Evolutionary conservation across 495 filamentous ascomycete species (phyloP).

Genomic region (Tuber borchii): DNA sequence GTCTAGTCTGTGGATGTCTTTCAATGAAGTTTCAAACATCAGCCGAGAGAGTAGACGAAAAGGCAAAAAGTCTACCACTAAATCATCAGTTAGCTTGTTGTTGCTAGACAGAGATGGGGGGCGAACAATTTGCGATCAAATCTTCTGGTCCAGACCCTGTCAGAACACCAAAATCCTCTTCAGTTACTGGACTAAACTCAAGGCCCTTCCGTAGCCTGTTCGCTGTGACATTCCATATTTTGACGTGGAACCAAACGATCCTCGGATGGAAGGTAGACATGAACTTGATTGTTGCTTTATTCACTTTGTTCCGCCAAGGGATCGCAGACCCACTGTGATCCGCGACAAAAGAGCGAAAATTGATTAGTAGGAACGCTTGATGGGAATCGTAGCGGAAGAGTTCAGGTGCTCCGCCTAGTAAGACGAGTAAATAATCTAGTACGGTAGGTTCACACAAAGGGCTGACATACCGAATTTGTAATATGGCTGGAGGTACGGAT

Average conservation of each 20-base stretch:
- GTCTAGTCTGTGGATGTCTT: neutral
- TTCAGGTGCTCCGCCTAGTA: neutral
- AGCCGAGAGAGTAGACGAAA: neutral
- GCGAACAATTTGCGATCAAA: conserved; percentile 12
- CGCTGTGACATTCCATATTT: neutral
- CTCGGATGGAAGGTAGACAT: neutral
- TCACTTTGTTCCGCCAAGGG: neutral
- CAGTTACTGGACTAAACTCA: neutral
- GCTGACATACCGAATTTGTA: conserved; percentile 10
- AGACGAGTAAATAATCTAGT: neutral
- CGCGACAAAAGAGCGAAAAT: neutral
- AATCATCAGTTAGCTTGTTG: neutral
- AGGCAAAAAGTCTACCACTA: neutral
- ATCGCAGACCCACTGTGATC: neutral
- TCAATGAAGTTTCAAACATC: conserved; percentile 16
- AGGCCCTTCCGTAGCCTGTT: neutral
- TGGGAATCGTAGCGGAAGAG: neutral
- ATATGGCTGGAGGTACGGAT: neutral
- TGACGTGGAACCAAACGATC: conserved; percentile 13
- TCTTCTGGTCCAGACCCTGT: neutral
- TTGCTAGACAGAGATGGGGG: neutral
- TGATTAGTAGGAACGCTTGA: neutral
- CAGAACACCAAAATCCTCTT: neutral
- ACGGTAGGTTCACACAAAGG: neutral
- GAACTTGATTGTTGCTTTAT: neutral